Base-by-base conservation (phyloP, 2,329 filamentous ascomycete genomes). In the Microsporum audouinii region DNA sequence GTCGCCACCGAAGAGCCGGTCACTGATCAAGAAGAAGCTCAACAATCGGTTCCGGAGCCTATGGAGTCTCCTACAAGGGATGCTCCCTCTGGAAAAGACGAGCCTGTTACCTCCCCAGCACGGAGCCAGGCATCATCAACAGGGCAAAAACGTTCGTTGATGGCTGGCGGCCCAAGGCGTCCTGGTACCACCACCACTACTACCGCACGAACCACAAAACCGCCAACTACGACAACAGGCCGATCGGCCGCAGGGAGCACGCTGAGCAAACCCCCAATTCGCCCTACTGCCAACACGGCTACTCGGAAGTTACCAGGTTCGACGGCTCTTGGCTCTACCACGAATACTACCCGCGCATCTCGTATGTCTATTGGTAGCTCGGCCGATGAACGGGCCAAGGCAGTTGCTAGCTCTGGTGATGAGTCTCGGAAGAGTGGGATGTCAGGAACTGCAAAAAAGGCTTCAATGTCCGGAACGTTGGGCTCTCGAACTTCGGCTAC, bases 231-330 rank as follows among this genome's bases (percentile, higher is more conserved):
- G n/a, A 64, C 69, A 6, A 63, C 64, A 67, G 64, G 70, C n/a
- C 66, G 67, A 8, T 65, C 71, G 8, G 67, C 71, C 33, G 69
- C 66, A 38, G 71, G 71, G 59, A 72, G 71, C 63, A 75, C 75
- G 0, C 64, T 78, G 60, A 78, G 69, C 67, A 77, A 76, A 62
- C 76, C 77, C 17, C 76, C 77, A 5, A 76, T 75, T 14, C 74
- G 77, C 29, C 75, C 76, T 1, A 64, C 71, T 2, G 67, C 67
- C 36, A 65, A 63, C 14, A 60, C 63, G 12, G 60, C 63, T 8
- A 65, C 68, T 14, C 71, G 75, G 45, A 76, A 71, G 63, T 5
- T 31, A 7, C 71, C 75, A 10, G 61, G 72, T 7, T 63, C 62
- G 17, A 65, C 63, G 5, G 59, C 62, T 57, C 70, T 71, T 61